Base-by-base conservation (phyloP, 495 filamentous ascomycete genomes). In the Diplogelasinospora grovesii region DNA sequence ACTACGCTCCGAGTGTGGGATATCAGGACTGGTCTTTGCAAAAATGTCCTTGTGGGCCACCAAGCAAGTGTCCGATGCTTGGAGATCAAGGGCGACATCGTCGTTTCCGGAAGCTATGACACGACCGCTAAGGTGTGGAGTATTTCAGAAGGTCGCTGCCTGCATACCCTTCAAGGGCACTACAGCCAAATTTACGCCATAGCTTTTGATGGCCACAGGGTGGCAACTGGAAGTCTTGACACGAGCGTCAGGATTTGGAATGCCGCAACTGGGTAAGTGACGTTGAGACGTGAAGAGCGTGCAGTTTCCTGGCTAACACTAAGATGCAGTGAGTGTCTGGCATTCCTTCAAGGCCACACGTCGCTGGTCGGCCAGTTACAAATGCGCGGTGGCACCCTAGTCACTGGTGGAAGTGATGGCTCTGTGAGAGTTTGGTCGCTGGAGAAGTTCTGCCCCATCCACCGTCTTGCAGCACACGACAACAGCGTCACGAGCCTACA, bases 171-270 rank as follows among this genome's bases (percentile, higher is more conserved):
- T 18, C 79, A 77, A n/a, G 92, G 92, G 0, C 92, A 98, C 65
- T 97, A 95, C 65, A 97, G 92, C 59, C 92, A 98, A 53, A 98
- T 98, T 39, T 98, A 98, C 54, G 93, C 92, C 8, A 94, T 98
- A 54, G 90, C 92, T 0, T 98, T 95, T 60, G 92, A 98, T 57
- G 92, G 92, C 14, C 74, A 75, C 34, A 75, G 88, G 37, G 90
- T 98, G 33, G 90, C 90, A n/a, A 98, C 92, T 1, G 92, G 92
- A 19, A 96, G 89, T 59, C 70, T 98, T 44, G 92, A 98, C 61
- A 98, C 92, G 1, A 95, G 87, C 56, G 93, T 98, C 20, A 73
- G 92, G 48, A 89, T 98, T 48, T 98, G 92, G 92, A 88, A 97
- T 67, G 89, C 90, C 19, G 73, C 75, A 16, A 86, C 86, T 52